These are phyloP conservation scores for Drechslerella coelobrocha DNA, from an alignment of 2,329 filamentous ascomycete species.

Conservation along the genomic window DNA sequence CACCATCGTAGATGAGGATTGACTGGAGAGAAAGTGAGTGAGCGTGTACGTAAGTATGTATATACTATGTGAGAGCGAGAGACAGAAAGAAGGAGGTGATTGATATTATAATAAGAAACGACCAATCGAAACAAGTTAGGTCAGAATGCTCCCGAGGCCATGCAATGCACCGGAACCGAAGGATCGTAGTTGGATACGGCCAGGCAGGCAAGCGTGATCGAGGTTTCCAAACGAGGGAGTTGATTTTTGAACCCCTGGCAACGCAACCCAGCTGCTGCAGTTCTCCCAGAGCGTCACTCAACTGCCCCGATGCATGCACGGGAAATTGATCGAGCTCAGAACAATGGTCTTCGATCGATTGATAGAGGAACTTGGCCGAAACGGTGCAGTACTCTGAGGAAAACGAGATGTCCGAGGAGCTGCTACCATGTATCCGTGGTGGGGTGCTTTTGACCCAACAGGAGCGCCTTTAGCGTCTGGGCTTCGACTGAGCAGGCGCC, in stretches of 20 bases:
- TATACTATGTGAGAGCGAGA: no score
- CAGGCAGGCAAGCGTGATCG: conserved; percentile 7
- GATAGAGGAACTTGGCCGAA: background rate
- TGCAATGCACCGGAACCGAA: conserved; percentile 9
- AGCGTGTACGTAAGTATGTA: no score
- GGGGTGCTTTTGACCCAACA: conserved; percentile 38
- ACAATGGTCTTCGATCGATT: no score
- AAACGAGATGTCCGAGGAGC: background rate
- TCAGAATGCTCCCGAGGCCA: conserved; percentile 5
- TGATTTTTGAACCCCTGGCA: conserved; percentile 50
- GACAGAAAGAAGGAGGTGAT: background rate
- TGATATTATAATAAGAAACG: conserved; percentile 1
- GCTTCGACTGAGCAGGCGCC: conserved; percentile 43
- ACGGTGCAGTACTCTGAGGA: background rate
- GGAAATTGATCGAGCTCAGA: no score
- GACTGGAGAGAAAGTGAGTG: background rate
- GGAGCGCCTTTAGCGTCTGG: conserved; percentile 15
- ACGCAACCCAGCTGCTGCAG: conserved; percentile 20
- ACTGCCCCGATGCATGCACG: no score
- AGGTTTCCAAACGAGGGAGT: conserved; percentile 26
- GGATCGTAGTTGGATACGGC: conserved; percentile 3
- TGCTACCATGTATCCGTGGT: background rate
- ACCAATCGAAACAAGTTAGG: conserved; percentile 7
- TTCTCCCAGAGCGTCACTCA: no score
- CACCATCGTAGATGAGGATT: conserved; percentile 37